phyloP scores from a whole-genome alignment of 345 rosid species.

The Rhizophora apiculata region DNA sequence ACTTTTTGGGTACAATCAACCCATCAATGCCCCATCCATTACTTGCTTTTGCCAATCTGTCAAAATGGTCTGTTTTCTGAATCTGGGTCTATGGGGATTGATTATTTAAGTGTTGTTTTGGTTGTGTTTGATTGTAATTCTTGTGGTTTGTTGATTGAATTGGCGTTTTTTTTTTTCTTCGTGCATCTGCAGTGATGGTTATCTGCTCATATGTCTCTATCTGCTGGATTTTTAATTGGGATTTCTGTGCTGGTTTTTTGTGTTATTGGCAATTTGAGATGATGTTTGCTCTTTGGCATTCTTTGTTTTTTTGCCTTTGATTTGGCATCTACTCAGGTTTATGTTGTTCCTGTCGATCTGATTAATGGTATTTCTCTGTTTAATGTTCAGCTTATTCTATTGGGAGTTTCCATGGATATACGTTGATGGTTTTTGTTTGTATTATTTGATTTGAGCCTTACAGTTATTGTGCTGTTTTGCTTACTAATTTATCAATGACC shows the following conservation, averaged over 20 bases:
- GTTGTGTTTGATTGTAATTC: neutral
- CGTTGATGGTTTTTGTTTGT: neutral
- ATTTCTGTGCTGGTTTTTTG: neutral
- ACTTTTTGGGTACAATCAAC: conserved; percentile 3
- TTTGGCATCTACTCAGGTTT: neutral
- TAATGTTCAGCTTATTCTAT: neutral
- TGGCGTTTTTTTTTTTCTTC: conserved; percentile 12
- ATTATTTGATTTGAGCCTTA: neutral
- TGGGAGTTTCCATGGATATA: neutral
- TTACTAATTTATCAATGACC: neutral
- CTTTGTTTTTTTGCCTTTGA: conserved; percentile 5
- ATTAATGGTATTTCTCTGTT: too few relatives aligned
- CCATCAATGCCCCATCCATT: conserved; percentile 5
- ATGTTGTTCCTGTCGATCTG: conserved; percentile 1
- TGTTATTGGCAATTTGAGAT: conserved; percentile 1
- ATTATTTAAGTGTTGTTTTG: conserved; percentile 15
- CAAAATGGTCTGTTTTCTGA: conserved; percentile 7
- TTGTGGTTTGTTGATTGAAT: conserved; percentile 4
- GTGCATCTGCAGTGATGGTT: conserved; percentile 28
- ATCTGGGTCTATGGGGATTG: conserved; percentile 6
- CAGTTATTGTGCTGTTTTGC: neutral
- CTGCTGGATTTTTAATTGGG: conserved; percentile 15
- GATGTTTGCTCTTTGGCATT: neutral
- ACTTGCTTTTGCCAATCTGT: conserved; percentile 36
- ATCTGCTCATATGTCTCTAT: conserved; percentile 1